Evolutionary conservation across 2,329 filamentous ascomycete species (phyloP).

Genomic region (Aulographum hederae): DNA sequence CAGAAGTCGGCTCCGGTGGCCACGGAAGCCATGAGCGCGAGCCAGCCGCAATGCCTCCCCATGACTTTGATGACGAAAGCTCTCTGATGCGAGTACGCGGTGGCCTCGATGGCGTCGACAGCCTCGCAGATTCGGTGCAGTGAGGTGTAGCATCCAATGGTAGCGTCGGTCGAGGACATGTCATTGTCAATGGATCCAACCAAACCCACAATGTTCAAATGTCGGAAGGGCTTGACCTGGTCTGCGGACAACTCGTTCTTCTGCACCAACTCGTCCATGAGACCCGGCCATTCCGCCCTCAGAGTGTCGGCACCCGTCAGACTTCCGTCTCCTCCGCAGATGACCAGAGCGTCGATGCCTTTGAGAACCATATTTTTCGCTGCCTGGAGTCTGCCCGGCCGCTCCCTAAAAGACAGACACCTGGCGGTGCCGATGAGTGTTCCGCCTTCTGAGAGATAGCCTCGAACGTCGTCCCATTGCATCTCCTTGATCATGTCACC

Average conservation of each 20-base stretch:
- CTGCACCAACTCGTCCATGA: slow-evolving; percentile 68
- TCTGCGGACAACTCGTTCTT: slow-evolving; percentile 51
- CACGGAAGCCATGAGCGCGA: slow-evolving; percentile 89
- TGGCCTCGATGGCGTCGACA: slow-evolving; percentile 93
- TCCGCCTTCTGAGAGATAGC: slow-evolving; percentile 83
- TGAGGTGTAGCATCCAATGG: slow-evolving; percentile 91
- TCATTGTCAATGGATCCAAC: slow-evolving; percentile 98
- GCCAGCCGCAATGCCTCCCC: slow-evolving; percentile 94
- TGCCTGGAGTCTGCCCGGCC: slow-evolving; percentile 61
- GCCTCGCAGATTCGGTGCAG: slow-evolving; percentile 85
- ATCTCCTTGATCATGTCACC: slow-evolving; percentile 76
- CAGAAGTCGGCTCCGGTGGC: slow-evolving; percentile 91
- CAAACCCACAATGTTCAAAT: slow-evolving; percentile 89
- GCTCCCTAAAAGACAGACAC: slow-evolving; percentile 82
- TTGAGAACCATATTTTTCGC: slow-evolving; percentile 78
- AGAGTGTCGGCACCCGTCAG: slow-evolving; percentile 92
- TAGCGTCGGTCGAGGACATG: slow-evolving; percentile 90
- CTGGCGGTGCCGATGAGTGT: slow-evolving; percentile 91
- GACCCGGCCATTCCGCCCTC: slow-evolving; percentile 74
- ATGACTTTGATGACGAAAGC: slow-evolving; percentile 98
- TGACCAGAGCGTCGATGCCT: slow-evolving; percentile 89
- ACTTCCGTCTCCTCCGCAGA: slow-evolving; percentile 92
- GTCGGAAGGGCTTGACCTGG: slow-evolving; percentile 58
- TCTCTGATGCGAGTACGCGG: slow-evolving; percentile 80
- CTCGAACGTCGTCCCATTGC: slow-evolving; percentile 84